Base-by-base conservation (phyloP, 495 filamentous ascomycete genomes). In the Neurospora sp. region DNA sequence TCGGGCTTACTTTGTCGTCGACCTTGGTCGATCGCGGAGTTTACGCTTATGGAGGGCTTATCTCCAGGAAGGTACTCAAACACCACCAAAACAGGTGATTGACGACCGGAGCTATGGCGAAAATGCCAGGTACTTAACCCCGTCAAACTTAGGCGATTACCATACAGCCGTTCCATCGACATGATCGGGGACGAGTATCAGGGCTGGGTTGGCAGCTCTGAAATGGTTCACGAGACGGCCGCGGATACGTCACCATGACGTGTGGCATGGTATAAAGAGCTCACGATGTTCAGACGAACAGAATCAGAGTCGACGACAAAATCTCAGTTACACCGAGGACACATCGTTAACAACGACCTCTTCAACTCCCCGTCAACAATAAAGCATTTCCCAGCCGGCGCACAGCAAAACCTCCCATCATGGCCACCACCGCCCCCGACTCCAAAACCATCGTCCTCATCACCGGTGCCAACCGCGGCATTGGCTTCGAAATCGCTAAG, bases 401-500 rank as follows among this genome's bases (percentile, higher is more conserved):
- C 22, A 68, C 22, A 14, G 7, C 35, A 10, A 16, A 20, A 16
- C 39, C 4, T 37, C 72, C 31, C 40, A 72, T 38, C 61, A 78
- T 78, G 76, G 39, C 71, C 10, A 65, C 53, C 27, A 16, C 40
- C 35, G 1, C 31, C 2, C 20, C 68, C 10, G 68, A 76, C 41
- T 74, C 73, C 10, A 75, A 73, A 17, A 17, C 27, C 31, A 79
- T 86, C 39, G 81, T 81, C 41, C 81, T 87, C 48, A 77, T 87
- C 74, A 85, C 84, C 27, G 83, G 84, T 20, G 83, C 82, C 72
- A 87, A 85, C 77, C 81, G 83, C 74, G 84, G 84, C 70, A 81
- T 87, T 70, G 82, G 85, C 72, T 83, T 81, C 71, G 83, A 80
- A 61, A 80, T 79, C 7, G 83, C 79, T 40, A 80, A 80, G 61